Conservation (phyloP, 148 eudicot genomes). For the Rhododendron mucronatum region DNA sequence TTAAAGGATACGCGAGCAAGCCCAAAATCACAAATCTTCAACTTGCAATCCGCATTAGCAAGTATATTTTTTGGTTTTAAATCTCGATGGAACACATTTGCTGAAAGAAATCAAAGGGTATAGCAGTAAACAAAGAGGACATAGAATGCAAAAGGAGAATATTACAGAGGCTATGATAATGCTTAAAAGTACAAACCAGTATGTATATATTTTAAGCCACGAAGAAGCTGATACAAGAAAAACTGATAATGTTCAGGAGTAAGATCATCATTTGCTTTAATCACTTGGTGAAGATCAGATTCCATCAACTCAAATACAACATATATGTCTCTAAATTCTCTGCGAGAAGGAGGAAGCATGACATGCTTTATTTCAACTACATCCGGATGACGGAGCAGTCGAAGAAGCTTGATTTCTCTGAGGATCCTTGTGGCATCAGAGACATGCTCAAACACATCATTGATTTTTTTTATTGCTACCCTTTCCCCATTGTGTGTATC, state of each 20-base stretch:
- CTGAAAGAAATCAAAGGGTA: constrained; percentile 33
- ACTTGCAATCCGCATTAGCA: constrained; percentile 93
- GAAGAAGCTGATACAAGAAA: constrained; percentile 92
- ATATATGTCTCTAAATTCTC: constrained; percentile 88
- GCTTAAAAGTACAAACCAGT: constrained; percentile 46
- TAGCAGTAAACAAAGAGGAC: not conserved
- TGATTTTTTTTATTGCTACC: constrained; percentile 91
- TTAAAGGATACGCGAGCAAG: constrained; percentile 93
- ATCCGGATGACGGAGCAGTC: constrained; percentile 90
- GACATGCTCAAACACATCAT: constrained; percentile 96
- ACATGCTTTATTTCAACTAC: constrained; percentile 89
- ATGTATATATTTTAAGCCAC: constrained; percentile 86
- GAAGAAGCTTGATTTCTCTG: constrained; percentile 93
- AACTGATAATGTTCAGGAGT: constrained; percentile 84
- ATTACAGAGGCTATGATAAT: not conserved
- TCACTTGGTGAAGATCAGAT: constrained; percentile 94
- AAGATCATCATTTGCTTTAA: constrained; percentile 87
- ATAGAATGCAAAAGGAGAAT: not conserved
- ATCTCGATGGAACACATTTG: constrained; percentile 93
- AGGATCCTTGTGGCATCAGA: constrained; percentile 95
- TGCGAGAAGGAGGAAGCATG: constrained; percentile 93
- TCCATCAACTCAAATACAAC: constrained; percentile 98
- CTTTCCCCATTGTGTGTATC: constrained; percentile 82
- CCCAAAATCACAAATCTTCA: constrained; percentile 95
- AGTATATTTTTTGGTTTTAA: constrained; percentile 90